A percentile compares a stretch with the other conserved stretches of the same genome.
Conservation (phyloP, 1,284 basidiomycete species). For the Ceratobasidium sp. region DNA sequence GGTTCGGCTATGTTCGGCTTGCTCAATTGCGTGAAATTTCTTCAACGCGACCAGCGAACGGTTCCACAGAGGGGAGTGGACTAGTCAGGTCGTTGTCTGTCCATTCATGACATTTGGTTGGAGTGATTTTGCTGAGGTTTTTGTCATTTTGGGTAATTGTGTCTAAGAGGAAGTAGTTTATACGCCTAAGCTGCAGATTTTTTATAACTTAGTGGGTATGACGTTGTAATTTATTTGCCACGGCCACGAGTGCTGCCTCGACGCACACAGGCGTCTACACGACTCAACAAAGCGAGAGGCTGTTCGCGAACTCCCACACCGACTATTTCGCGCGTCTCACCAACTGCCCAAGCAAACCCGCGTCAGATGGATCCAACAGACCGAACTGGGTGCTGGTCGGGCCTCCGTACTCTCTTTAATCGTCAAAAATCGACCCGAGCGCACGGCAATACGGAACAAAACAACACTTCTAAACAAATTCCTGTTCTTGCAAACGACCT, state of each 20-base stretch:
- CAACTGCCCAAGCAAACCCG: neutral
- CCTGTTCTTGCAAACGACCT: neutral
- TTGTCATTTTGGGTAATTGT: slow-evolving; percentile 4
- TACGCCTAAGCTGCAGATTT: neutral
- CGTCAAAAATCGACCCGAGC: neutral
- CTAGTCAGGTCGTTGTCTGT: slow-evolving; percentile 27
- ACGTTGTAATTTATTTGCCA: slow-evolving; percentile 5
- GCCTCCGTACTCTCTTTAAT: slow-evolving; percentile 15
- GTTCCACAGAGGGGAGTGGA: slow-evolving; percentile 1
- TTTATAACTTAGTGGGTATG: neutral
- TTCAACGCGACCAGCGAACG: slow-evolving; percentile 15
- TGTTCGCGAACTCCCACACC: neutral
- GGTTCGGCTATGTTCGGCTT: slow-evolving; percentile 84
- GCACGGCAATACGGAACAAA: neutral
- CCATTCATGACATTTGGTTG: neutral
- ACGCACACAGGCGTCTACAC: neutral
- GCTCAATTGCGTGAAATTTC: slow-evolving; percentile 68
- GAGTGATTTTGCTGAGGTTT: neutral
- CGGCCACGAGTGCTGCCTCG: neutral
- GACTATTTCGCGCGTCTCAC: neutral
- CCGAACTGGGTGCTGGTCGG: slow-evolving; percentile 33
- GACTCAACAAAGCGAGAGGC: neutral
- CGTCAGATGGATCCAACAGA: neutral
- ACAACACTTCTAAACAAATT: neutral
- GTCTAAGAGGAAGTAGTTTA: neutral